phyloP scores from a whole-genome alignment of 306 rosid species.

The Argentina anserina region DNA sequence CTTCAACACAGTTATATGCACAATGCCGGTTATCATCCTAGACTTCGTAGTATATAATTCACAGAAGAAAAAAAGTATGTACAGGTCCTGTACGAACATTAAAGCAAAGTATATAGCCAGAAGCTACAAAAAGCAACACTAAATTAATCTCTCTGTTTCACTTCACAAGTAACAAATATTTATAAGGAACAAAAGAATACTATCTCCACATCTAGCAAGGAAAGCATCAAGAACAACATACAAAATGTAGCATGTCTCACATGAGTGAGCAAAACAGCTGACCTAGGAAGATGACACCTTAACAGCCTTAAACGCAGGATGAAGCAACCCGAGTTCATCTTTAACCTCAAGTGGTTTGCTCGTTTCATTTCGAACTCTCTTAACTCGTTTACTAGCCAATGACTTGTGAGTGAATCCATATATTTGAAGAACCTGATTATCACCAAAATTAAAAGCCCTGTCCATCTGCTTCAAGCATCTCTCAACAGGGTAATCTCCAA shows the following conservation, averaged over 20 bases:
- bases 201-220: conserved; percentile 25
- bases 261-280: not conserved
- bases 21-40: not conserved
- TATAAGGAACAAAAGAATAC: conserved; percentile 25
- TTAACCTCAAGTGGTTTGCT: conserved; percentile 66
- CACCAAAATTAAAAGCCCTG: conserved; percentile 81
- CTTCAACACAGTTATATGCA: not conserved
- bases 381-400: conserved; percentile 53
- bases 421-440: conserved; percentile 79
- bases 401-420: conserved; percentile 76
- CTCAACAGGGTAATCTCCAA: conserved; percentile 79
- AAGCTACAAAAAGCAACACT: conserved; percentile 13
- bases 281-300: conserved; percentile 43
- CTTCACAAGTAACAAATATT: not conserved
- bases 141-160: conserved; percentile 3
- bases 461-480: conserved; percentile 88
- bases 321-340: conserved; percentile 79
- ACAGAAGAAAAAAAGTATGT: conserved; percentile 18
- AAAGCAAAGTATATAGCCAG: not conserved
- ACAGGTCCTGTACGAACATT: not conserved
- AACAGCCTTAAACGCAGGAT: conserved; percentile 61
- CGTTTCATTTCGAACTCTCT: conserved; percentile 64
- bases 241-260: conserved; percentile 5
- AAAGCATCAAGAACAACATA: conserved; percentile 17
- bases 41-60: not conserved